phyloP scores from a whole-genome alignment of 73 alveolate species.

The Breviolum minutum region DNA sequence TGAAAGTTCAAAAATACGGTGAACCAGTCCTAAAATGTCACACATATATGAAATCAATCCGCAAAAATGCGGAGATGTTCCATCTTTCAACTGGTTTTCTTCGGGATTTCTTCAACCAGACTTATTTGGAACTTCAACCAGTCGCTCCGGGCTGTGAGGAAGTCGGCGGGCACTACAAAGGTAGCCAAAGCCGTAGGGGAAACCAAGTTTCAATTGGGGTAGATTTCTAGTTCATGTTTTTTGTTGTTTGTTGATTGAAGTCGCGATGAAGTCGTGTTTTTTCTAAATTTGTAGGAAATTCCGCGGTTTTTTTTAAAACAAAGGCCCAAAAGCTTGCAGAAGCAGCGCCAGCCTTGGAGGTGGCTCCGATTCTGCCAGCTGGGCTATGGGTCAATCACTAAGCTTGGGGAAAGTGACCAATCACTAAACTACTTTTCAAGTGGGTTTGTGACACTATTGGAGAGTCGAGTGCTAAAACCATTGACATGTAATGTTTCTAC shows the following conservation, averaged over 20 bases:
- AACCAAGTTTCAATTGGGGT: background rate
- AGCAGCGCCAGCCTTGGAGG: conserved; percentile 66
- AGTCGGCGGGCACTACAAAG: conserved; percentile 44
- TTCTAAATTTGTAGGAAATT: too few relatives aligned
- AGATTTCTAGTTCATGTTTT: background rate
- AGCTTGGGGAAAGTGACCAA: too few relatives aligned
- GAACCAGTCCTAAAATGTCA: background rate
- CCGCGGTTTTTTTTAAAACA: too few relatives aligned
- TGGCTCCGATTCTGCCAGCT: background rate
- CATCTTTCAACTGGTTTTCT: background rate
- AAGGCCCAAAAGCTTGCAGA: conserved; percentile 90
- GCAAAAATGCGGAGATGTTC: background rate
- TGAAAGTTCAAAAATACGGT: too few relatives aligned
- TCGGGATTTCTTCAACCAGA: background rate
- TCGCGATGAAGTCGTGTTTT: background rate
- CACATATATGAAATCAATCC: background rate
- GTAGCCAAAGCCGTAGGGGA: background rate
- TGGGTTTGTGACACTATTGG: too few relatives aligned
- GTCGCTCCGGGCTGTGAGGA: conserved; percentile 10
- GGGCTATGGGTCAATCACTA: too few relatives aligned
- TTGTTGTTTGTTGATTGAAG: background rate
- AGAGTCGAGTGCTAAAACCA: too few relatives aligned
- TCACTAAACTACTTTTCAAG: too few relatives aligned
- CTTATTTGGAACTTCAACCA: too few relatives aligned
- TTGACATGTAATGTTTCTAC: too few relatives aligned